A percentile compares a stretch with the other conserved stretches of the same genome.
Evolutionary conservation across 116 monocot species (phyloP).

Genomic region (Iris pallida): DNA sequence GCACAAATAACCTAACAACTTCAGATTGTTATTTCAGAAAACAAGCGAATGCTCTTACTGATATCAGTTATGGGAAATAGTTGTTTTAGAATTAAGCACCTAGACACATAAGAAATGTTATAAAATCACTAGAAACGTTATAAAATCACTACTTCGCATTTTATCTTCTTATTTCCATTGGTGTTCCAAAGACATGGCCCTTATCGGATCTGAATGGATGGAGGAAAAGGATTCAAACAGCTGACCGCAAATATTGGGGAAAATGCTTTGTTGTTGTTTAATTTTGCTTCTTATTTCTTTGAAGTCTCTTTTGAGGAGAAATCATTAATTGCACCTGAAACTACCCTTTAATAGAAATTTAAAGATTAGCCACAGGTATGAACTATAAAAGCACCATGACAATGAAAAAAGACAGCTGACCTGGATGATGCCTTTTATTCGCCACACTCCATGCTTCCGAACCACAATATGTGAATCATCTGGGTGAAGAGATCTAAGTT

Average conservation of each 20-base stretch:
- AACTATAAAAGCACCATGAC: background rate
- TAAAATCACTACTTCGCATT: no score
- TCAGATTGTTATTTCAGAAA: background rate
- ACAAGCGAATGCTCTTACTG: background rate
- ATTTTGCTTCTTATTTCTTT: no score
- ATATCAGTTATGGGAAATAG: background rate
- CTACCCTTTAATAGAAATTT: background rate
- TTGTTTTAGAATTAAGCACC: background rate
- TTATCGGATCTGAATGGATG: no score
- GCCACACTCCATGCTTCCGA: constrained; percentile 65
- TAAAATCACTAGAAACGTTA: no score
- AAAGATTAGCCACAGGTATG: background rate
- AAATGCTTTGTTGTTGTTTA: no score
- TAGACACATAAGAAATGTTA: background rate
- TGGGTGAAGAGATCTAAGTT: constrained; percentile 64
- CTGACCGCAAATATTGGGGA: no score
- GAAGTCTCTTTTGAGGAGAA: no score
- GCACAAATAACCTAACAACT: no score
- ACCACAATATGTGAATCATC: constrained; percentile 78
- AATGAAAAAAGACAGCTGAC: constrained; percentile 21
- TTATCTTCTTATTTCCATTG: no score
- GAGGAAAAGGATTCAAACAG: no score
- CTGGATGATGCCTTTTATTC: constrained; percentile 91
- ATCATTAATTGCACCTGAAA: background rate
- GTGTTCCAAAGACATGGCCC: no score